These are phyloP conservation scores for Lojkania enalia DNA, from an alignment of 2,329 filamentous ascomycete genomes.

Conservation along the genomic window DNA sequence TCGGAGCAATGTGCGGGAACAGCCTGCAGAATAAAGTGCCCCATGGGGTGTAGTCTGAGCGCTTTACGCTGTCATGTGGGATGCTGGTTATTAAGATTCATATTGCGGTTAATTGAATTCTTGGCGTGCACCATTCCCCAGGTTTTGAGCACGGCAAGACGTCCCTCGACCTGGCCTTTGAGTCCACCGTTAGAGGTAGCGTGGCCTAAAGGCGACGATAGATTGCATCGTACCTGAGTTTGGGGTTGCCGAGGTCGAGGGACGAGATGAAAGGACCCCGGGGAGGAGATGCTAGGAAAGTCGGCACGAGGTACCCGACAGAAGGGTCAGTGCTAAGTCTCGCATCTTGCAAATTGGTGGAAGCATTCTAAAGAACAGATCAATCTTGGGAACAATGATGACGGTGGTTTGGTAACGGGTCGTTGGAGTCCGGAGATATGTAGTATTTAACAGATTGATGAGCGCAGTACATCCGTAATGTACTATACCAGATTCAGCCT, in stretches of 20 bases:
- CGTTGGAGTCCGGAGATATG: too few species aligned
- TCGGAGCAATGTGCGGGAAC: slow-evolving; percentile 2
- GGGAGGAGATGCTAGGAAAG: slow-evolving; percentile 4
- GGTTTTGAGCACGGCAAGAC: slow-evolving; percentile 13
- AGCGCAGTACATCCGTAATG: too few species aligned
- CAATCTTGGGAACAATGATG: too few species aligned
- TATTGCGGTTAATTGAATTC: slow-evolving; percentile 23
- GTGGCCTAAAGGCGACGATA: not conserved
- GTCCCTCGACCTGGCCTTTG: slow-evolving; percentile 5
- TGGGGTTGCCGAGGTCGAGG: slow-evolving; percentile 1
- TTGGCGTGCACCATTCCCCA: slow-evolving; percentile 11
- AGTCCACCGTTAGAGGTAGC: not conserved
- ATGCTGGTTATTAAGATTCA: slow-evolving; percentile 11
- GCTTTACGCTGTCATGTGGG: slow-evolving; percentile 19
- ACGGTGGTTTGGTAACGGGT: too few species aligned
- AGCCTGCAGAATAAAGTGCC: slow-evolving; percentile 11
- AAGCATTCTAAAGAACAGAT: too few species aligned
- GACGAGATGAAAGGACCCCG: not conserved
- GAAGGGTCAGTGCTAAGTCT: too few species aligned
- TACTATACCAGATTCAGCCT: too few species aligned
- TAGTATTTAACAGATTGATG: too few species aligned
- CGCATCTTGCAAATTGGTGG: too few species aligned
- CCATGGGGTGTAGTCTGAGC: slow-evolving; percentile 4
- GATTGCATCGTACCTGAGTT: slow-evolving; percentile 10
- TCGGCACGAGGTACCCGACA: slow-evolving; percentile 9